These are phyloP conservation scores for Dryas integrifolia DNA, from an alignment of 331 rosid species.

Conservation along the genomic window DNA sequence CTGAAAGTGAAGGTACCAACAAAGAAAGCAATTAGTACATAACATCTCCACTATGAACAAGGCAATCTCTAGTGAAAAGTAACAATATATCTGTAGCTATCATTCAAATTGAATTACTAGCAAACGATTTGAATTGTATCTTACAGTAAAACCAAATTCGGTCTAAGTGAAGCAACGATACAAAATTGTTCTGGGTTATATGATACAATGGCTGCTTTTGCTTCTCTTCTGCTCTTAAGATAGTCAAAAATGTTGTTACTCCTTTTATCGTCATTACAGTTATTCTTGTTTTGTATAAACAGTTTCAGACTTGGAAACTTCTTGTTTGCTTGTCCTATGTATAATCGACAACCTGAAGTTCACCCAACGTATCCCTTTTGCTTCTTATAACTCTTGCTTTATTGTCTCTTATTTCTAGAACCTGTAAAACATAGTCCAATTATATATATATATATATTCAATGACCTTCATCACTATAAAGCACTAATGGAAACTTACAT, in stretches of 20 bases:
- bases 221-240: background rate
- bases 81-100: background rate
- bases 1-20: background rate
- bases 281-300: slow-evolving; percentile 3
- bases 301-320: background rate
- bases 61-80: background rate
- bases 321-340: slow-evolving; percentile 31
- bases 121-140: background rate
- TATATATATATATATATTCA: slow-evolving; percentile 14
- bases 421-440: slow-evolving; percentile 43
- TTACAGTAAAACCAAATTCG: background rate
- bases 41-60: background rate
- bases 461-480: background rate
- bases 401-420: slow-evolving; percentile 67
- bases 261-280: background rate
- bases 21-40: background rate
- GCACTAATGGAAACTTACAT: background rate
- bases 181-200: background rate
- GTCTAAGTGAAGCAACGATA: background rate
- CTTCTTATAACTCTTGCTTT: slow-evolving; percentile 72
- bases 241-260: slow-evolving; percentile 13
- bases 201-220: background rate
- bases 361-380: slow-evolving; percentile 50
- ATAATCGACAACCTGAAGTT: slow-evolving; percentile 53
- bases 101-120: background rate